Evolutionary conservation across 129 eudicot genomes (phyloP), one percentile per base, ranked within the genome.

Genomic region (Scalesia atractyloides): DNA sequence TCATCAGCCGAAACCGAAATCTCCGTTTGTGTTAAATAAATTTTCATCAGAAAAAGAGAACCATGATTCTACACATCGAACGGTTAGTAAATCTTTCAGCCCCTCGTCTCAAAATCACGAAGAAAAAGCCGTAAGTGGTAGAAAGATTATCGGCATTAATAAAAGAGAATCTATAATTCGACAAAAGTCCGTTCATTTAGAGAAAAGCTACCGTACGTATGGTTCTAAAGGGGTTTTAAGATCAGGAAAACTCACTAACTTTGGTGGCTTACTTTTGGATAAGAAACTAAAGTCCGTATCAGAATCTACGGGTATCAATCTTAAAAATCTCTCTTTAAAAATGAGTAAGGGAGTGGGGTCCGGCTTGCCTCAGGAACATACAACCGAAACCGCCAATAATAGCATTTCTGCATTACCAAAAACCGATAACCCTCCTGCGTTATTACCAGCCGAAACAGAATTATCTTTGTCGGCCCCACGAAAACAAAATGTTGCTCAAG

Each of bases 101-200:
- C 83, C 80, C 4, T 66, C 82, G 10, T 86, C 90, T 63, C 75
- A 85, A 73, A 64, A 85, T 65, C 83, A 80, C 18, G 95, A 87
- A 72, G 95, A 89, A 76, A 87, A 89, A 60, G 82, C 75, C 77
- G 85, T 57, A 19, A 82, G 91, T 48, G 76, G 85, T 70, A 86
- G 97, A 85, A 94, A 94, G 77, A 80, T 87, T 64, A 78, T 87
- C 24, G 91, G 86, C 8, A 90, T 86, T 67, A 82, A 89, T 48
- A 94, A 90, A 78, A 82, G 92, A 81, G 98, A 93, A 41, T 87
- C 84, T 56, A 83, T 88, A 78, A 84, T 94, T 51, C 76, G 98
- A 47, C 98, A 94, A 67, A 94, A 88, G 81, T 86, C 98, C 3
- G 76, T 90, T 76, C 97, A 86, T 76, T 75, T 94, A 78, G 98